phyloP scores from a whole-genome alignment of 768 basidiomycete species.

The Coprinopsis marcescibilis region DNA sequence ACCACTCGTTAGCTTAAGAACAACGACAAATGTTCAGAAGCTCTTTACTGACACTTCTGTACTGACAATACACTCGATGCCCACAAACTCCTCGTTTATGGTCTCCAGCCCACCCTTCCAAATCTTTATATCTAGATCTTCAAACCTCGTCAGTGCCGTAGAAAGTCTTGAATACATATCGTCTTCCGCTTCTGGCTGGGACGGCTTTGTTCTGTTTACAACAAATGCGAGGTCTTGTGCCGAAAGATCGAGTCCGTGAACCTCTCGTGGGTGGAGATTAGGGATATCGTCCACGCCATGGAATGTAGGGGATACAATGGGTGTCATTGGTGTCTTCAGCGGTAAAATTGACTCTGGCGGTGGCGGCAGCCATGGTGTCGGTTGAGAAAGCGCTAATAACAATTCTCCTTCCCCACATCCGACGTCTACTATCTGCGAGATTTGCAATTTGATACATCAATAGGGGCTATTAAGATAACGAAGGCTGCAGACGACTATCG shows the following conservation, averaged over 20 bases:
- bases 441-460: neutral
- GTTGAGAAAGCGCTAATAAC: slow-evolving; percentile 62
- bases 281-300: slow-evolving; percentile 38
- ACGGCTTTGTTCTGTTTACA: slow-evolving; percentile 39
- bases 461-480: slow-evolving; percentile 1
- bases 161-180: slow-evolving; percentile 19
- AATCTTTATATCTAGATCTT: slow-evolving; percentile 54
- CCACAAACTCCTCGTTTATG: slow-evolving; percentile 60
- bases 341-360: slow-evolving; percentile 33
- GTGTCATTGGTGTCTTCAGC: slow-evolving; percentile 13
- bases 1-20: neutral
- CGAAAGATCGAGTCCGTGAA: slow-evolving; percentile 70
- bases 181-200: slow-evolving; percentile 11
- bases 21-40: slow-evolving; percentile 1
- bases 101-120: slow-evolving; percentile 73
- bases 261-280: slow-evolving; percentile 50
- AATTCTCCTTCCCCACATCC: slow-evolving; percentile 83
- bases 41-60: slow-evolving; percentile 67
- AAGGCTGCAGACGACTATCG: neutral
- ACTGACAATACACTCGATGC: slow-evolving; percentile 65
- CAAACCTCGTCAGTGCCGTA: slow-evolving; percentile 51
- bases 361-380: slow-evolving; percentile 62
- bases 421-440: slow-evolving; percentile 64
- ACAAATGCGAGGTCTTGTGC: slow-evolving; percentile 50
- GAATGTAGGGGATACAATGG: slow-evolving; percentile 23